These are phyloP conservation scores for Carex cristatella DNA, from an alignment of 176 grass and related monocot species.

Conservation along the genomic window DNA sequence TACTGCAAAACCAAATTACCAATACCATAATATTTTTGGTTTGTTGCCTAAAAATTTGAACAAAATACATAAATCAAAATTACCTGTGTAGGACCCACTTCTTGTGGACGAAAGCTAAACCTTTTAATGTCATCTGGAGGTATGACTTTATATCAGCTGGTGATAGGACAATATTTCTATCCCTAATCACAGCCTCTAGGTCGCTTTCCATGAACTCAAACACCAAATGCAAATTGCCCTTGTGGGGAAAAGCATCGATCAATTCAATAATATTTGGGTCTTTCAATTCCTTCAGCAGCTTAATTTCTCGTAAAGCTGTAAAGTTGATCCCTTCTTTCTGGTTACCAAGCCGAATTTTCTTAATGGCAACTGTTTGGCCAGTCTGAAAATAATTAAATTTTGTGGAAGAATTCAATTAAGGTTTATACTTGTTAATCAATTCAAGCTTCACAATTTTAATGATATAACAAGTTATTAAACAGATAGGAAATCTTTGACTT, in stretches of 20 bases:
- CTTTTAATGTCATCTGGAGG: conserved; percentile 95
- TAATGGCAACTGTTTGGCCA: conserved; percentile 79
- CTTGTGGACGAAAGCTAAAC: conserved; percentile 82
- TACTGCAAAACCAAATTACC: background rate
- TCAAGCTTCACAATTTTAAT: background rate
- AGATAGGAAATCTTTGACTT: background rate
- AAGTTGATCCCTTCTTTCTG: conserved; percentile 97
- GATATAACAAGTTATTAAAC: background rate
- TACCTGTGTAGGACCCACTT: conserved; percentile 99
- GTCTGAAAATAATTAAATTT: conserved; percentile 49
- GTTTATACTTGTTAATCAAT: background rate
- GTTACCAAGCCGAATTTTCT: conserved; percentile 85
- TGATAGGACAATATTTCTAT: conserved; percentile 76
- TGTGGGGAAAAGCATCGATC: conserved; percentile 90
- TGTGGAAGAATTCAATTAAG: background rate
- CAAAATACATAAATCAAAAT: conserved; percentile 26
- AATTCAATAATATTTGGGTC: conserved; percentile 91
- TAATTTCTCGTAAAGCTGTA: conserved; percentile 96
- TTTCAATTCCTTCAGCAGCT: conserved; percentile 88
- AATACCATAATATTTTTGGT: background rate
- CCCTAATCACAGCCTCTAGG: conserved; percentile 90
- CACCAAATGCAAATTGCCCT: conserved; percentile 89
- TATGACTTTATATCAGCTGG: conserved; percentile 93
- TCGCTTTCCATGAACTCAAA: conserved; percentile 99
- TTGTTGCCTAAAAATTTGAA: background rate